Percentiles rank a stretch among this genome's conserved stretches.
Evolutionary conservation across 495 filamentous ascomycete genomes (phyloP).

Genomic region (Emericellopsis terricola): DNA sequence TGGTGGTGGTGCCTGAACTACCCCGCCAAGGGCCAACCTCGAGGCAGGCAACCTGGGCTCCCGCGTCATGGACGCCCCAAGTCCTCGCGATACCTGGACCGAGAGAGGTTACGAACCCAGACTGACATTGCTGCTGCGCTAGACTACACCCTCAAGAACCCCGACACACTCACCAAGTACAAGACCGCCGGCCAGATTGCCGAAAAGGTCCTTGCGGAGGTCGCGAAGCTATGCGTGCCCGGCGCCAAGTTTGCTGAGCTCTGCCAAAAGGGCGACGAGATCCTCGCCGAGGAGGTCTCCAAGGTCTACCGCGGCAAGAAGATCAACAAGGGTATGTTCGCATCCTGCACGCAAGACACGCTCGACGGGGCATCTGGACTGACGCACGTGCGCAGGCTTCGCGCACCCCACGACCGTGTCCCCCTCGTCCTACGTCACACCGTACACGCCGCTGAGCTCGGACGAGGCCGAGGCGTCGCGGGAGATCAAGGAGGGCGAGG

Average conservation of each 20-base stretch:
- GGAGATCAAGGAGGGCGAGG: constrained; percentile 63
- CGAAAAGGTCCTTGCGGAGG: constrained; percentile 79
- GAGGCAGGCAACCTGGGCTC: no score
- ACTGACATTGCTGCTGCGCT: not conserved
- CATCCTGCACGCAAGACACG: not conserved
- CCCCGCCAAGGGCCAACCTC: no score
- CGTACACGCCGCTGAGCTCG: constrained; percentile 79
- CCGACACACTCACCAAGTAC: constrained; percentile 96
- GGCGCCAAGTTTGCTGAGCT: constrained; percentile 82
- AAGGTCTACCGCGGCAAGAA: constrained; percentile 99
- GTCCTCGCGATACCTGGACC: no score
- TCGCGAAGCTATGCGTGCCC: constrained; percentile 62
- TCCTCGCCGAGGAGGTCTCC: constrained; percentile 77
- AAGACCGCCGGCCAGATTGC: constrained; percentile 90
- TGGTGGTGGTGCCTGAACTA: no score
- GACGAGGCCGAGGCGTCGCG: constrained; percentile 69
- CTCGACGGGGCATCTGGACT: not conserved
- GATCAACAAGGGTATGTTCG: constrained; percentile 57
- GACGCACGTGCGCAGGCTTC: constrained; percentile 38
- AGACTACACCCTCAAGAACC: constrained; percentile 95
- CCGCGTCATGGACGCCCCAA: constrained; percentile 1
- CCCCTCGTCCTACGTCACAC: constrained; percentile 83
- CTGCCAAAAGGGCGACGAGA: constrained; percentile 88
- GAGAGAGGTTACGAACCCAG: no score
- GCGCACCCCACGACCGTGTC: constrained; percentile 92